A percentile compares a stretch with the other conserved stretches of the same genome.
Evolutionary conservation across 495 filamentous ascomycete genomes (phyloP).

Genomic region (Geopyxis carbonaria): DNA sequence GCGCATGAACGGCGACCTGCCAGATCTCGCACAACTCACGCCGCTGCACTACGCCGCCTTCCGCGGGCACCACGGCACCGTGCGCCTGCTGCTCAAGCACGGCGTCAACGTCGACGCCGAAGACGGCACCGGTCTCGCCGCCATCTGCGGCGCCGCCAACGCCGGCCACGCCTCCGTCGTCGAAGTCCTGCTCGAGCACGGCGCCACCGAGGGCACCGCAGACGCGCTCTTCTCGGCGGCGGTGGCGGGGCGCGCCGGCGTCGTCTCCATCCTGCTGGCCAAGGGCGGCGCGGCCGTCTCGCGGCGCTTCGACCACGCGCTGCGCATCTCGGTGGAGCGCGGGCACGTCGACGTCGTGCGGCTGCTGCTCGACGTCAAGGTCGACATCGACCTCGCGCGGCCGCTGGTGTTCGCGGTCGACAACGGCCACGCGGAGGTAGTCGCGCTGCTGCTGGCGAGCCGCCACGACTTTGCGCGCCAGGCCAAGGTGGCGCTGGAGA

Average conservation of each 20-base stretch:
- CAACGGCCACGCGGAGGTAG: too few relatives aligned
- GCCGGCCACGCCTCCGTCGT: neutral
- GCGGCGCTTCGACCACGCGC: too few relatives aligned
- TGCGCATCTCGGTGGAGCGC: too few relatives aligned
- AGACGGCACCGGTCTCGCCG: neutral
- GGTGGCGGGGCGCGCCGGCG: neutral
- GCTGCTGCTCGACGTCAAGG: too few relatives aligned
- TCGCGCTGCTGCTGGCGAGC: too few relatives aligned
- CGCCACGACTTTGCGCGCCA: too few relatives aligned
- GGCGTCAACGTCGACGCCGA: neutral
- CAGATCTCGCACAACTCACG: neutral
- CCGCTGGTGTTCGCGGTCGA: too few relatives aligned
- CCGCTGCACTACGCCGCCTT: conserved; percentile 6
- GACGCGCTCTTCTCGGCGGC: conserved; percentile 1
- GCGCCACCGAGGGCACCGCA: neutral
- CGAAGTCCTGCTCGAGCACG: neutral
- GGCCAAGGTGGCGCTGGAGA: too few relatives aligned
- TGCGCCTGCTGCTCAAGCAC: neutral
- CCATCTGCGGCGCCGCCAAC: neutral
- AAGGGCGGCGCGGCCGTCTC: neutral
- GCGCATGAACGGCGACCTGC: neutral
- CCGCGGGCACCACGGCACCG: neutral
- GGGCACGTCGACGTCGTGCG: too few relatives aligned
- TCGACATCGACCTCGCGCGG: too few relatives aligned
- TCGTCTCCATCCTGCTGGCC: neutral